These are phyloP conservation scores for Cardiosporidium cionae DNA, from an alignment of 169 alveolate species.

Conservation along the genomic window DNA sequence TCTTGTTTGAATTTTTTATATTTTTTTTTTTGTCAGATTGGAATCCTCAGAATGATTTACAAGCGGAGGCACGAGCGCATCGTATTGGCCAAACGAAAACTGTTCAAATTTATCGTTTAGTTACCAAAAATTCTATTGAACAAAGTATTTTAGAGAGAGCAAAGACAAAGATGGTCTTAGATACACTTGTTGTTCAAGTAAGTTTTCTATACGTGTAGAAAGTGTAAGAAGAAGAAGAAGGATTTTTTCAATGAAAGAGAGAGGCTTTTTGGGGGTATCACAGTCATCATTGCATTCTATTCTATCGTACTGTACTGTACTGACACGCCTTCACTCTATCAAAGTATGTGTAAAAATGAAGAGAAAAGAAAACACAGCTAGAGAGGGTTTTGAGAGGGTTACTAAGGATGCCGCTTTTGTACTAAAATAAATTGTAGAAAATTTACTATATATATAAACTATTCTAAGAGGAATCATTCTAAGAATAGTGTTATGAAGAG, in stretches of 20 bases:
- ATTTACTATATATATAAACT: too few species aligned
- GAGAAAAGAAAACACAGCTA: too few species aligned
- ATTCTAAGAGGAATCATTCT: too few species aligned
- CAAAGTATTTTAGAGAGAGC: constrained; percentile 96
- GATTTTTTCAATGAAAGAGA: too few species aligned
- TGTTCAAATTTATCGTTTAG: constrained; percentile 89
- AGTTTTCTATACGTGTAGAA: not conserved
- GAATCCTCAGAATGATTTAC: constrained; percentile 96
- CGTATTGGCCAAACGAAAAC: constrained; percentile 95
- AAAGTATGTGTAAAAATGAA: too few species aligned
- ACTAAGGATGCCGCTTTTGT: too few species aligned
- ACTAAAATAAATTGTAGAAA: too few species aligned
- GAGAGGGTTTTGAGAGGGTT: too few species aligned
- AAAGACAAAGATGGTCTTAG: constrained; percentile 92
- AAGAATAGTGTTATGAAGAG: too few species aligned
- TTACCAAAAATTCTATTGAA: constrained; percentile 92
- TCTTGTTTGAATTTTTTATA: constrained; percentile 91
- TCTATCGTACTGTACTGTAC: not conserved
- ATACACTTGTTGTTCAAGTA: constrained; percentile 44
- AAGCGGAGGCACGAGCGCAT: constrained; percentile 99
- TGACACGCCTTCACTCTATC: too few species aligned
- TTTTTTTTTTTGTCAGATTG: constrained; percentile 93
- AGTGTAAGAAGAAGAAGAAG: not conserved
- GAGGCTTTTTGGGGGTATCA: too few species aligned
- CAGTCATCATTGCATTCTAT: not conserved